phyloP scores from a whole-genome alignment of 768 basidiomycete genomes.

The Hypholoma fasciculare region DNA sequence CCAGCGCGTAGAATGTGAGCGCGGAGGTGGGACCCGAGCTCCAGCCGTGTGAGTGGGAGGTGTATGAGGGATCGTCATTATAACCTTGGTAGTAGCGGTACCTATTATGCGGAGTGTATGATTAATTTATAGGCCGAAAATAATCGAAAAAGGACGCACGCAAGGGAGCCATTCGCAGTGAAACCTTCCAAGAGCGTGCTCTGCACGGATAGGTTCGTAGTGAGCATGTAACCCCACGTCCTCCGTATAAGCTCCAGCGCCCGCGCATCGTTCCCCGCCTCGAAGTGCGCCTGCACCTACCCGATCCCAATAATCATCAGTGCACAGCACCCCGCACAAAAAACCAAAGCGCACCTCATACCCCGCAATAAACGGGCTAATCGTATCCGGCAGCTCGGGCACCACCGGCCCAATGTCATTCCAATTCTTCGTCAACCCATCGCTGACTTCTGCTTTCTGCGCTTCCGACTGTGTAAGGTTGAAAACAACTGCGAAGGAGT shows the following conservation, averaged over 20 bases:
- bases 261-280: slow-evolving; percentile 46
- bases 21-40: slow-evolving; percentile 58
- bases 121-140: neutral
- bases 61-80: slow-evolving; percentile 57
- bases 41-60: slow-evolving; percentile 63
- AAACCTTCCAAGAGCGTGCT: slow-evolving; percentile 61
- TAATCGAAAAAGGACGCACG: slow-evolving; percentile 28
- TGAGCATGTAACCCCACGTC: slow-evolving; percentile 63
- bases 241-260: slow-evolving; percentile 54
- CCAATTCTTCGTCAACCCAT: slow-evolving; percentile 52
- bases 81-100: slow-evolving; percentile 57
- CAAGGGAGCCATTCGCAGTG: slow-evolving; percentile 55
- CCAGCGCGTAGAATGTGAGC: slow-evolving; percentile 56
- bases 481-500: slow-evolving; percentile 55
- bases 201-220: slow-evolving; percentile 53
- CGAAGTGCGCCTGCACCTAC: slow-evolving; percentile 61
- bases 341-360: slow-evolving; percentile 45
- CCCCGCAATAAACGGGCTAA: slow-evolving; percentile 59
- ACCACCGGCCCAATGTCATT: slow-evolving; percentile 50
- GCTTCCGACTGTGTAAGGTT: slow-evolving; percentile 43
- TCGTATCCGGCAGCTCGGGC: slow-evolving; percentile 58
- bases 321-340: too few species aligned
- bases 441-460: slow-evolving; percentile 43
- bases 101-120: slow-evolving; percentile 21
- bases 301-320: too few species aligned